A percentile compares a stretch with the other conserved stretches of the same genome.
phyloP scores from a whole-genome alignment of 2,329 filamentous ascomycete genomes.

The Claviceps capensis region DNA sequence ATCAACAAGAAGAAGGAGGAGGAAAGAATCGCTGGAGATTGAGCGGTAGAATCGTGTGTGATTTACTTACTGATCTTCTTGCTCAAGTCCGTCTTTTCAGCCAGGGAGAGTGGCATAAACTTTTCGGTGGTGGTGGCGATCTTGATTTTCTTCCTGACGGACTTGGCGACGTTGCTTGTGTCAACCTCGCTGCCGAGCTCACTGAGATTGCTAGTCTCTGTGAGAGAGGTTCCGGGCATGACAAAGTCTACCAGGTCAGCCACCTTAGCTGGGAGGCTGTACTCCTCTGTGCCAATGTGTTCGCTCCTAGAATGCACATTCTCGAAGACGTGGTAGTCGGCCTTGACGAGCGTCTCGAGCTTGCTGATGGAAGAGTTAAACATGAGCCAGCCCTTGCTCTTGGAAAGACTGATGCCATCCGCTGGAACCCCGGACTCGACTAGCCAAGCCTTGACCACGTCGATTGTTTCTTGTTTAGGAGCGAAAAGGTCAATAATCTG shows the following conservation, averaged over 20 bases:
- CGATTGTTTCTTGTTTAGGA: constrained; percentile 28
- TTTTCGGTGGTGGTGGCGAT: background rate
- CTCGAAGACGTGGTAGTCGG: constrained; percentile 37
- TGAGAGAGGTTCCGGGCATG: constrained; percentile 21
- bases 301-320: constrained; percentile 19
- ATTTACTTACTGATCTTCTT: background rate
- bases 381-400: constrained; percentile 37
- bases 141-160: background rate
- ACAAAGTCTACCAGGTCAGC: constrained; percentile 27
- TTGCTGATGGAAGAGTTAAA: constrained; percentile 41
- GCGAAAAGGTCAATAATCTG: constrained; percentile 31
- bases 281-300: constrained; percentile 28
- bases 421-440: constrained; percentile 33
- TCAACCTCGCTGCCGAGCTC: background rate
- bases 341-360: constrained; percentile 37
- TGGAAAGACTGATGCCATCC: constrained; percentile 33
- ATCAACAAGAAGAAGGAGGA: background rate
- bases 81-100: background rate
- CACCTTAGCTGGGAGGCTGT: constrained; percentile 25
- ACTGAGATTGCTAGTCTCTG: background rate
- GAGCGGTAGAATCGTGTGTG: no score
- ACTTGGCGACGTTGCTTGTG: no score
- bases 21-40: no score
- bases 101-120: background rate
- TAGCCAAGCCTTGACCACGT: constrained; percentile 40